Conservation (phyloP, 2,329 filamentous ascomycete genomes). For the Alternaria tenuissima region DNA sequence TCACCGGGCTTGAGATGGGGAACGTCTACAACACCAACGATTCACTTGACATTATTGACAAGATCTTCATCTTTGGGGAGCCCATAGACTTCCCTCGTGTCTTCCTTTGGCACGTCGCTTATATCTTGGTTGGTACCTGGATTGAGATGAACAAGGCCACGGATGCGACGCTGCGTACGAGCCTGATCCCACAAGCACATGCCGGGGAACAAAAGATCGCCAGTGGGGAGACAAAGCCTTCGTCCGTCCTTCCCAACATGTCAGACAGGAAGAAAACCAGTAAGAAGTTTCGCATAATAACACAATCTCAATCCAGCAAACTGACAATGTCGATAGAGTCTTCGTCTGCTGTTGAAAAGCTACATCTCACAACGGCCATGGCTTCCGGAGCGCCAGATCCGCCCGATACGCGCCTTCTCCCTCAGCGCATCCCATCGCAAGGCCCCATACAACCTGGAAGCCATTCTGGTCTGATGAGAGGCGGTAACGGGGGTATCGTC, state of each 20-base stretch:
- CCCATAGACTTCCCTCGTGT: conserved; percentile 27
- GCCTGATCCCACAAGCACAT: not conserved
- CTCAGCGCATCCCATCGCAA: conserved; percentile 3
- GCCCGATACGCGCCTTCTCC: not conserved
- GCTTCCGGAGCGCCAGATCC: conserved; percentile 1
- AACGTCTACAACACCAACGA: conserved; percentile 28
- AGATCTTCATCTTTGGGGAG: conserved; percentile 41
- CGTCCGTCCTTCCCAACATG: not conserved
- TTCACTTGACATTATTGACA: conserved; percentile 34
- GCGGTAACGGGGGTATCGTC: conserved; percentile 2
- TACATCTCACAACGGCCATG: not conserved
- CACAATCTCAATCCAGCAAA: not conserved
- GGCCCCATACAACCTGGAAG: conserved; percentile 2
- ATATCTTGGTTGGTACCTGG: conserved; percentile 35
- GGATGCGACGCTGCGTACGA: not conserved
- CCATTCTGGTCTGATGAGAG: conserved; percentile 7
- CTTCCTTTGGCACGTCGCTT: conserved; percentile 43
- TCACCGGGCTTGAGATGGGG: conserved; percentile 25
- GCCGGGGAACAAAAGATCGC: not conserved
- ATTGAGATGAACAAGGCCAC: conserved; percentile 5
- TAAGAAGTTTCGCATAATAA: conserved; percentile 21
- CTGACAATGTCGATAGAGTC: conserved; percentile 23
- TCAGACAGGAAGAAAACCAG: conserved; percentile 1
- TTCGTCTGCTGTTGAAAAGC: not conserved
- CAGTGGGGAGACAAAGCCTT: not conserved